Conservation (phyloP, 2,329 filamentous ascomycete genomes). For the Exophiala lecanii-corni region DNA sequence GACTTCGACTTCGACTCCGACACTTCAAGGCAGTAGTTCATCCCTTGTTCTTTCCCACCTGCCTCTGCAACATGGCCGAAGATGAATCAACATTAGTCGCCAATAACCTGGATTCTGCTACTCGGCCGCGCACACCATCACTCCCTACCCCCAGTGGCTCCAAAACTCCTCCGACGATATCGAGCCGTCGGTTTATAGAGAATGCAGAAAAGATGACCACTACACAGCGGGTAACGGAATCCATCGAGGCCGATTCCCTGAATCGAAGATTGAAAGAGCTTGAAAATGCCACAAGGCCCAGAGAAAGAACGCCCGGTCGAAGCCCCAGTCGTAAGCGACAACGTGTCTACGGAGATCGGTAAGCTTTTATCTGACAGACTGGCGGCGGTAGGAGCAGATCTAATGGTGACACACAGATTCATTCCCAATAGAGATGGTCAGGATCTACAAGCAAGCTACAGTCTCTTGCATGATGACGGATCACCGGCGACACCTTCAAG, state of each 20-base stretch:
- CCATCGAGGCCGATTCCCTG: constrained; percentile 56
- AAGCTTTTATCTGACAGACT: constrained; percentile 28
- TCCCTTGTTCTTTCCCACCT: too few relatives aligned
- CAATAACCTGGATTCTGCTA: too few relatives aligned
- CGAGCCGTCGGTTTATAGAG: constrained; percentile 39
- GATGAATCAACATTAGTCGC: constrained; percentile 6
- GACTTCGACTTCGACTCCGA: not conserved
- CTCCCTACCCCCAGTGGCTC: constrained; percentile 54
- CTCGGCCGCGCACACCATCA: constrained; percentile 38
- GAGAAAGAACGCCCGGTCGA: constrained; percentile 59
- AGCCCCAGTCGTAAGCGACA: constrained; percentile 67
- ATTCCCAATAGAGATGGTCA: constrained; percentile 92
- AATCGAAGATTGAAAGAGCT: constrained; percentile 58
- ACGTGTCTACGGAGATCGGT: constrained; percentile 62
- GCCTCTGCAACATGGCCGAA: constrained; percentile 24
- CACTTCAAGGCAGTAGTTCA: too few relatives aligned
- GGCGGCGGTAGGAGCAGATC: constrained; percentile 1
- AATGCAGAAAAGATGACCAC: constrained; percentile 21
- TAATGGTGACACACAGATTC: constrained; percentile 57
- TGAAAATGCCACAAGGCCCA: constrained; percentile 54
- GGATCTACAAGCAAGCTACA: constrained; percentile 90
- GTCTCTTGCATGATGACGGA: constrained; percentile 82
- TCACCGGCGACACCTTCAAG: constrained; percentile 88
- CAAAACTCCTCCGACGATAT: constrained; percentile 56
- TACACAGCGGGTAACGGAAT: constrained; percentile 41